Percentiles rank a stretch among this genome's conserved stretches.
Conservation (phyloP, 1,284 basidiomycete genomes). For the Mycena sp. region DNA sequence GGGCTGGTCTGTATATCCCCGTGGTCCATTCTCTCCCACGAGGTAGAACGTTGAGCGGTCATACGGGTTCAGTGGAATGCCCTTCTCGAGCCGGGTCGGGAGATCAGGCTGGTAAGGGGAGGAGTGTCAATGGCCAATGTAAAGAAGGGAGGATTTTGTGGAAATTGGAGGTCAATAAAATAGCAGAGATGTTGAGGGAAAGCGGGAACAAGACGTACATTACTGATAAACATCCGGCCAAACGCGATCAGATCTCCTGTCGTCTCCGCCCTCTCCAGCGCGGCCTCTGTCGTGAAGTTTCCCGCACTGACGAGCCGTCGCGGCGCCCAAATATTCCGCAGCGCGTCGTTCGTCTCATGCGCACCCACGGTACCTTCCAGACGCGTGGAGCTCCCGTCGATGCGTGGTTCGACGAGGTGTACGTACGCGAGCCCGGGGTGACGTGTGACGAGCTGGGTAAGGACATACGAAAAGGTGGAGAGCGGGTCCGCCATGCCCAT, state of each 20-base stretch:
- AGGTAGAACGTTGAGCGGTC: no score
- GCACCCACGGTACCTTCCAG: background rate
- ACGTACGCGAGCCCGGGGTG: slow-evolving; percentile 61
- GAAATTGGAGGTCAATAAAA: no score
- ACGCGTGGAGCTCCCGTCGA: slow-evolving; percentile 26
- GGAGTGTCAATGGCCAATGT: no score
- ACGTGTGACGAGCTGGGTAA: slow-evolving; percentile 44
- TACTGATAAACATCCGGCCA: slow-evolving; percentile 57
- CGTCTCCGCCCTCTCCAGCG: slow-evolving; percentile 52
- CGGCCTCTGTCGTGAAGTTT: slow-evolving; percentile 40
- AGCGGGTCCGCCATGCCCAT: slow-evolving; percentile 54
- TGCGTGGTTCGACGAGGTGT: slow-evolving; percentile 55
- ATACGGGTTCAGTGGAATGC: no score
- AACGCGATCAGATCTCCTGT: slow-evolving; percentile 52
- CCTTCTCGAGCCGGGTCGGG: no score
- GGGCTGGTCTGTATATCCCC: no score
- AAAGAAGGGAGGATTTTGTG: no score
- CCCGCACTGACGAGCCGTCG: slow-evolving; percentile 37
- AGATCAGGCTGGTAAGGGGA: no score
- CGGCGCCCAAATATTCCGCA: slow-evolving; percentile 29
- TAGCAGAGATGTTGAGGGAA: no score
- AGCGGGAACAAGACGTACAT: no score
- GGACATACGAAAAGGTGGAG: slow-evolving; percentile 52
- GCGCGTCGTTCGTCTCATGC: slow-evolving; percentile 31
- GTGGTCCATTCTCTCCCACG: no score